A percentile compares a stretch with the other conserved stretches of the same genome.
phyloP scores from a whole-genome alignment of 192 early-diverging fungal genomes.

The Umbelopsis ramanniana region DNA sequence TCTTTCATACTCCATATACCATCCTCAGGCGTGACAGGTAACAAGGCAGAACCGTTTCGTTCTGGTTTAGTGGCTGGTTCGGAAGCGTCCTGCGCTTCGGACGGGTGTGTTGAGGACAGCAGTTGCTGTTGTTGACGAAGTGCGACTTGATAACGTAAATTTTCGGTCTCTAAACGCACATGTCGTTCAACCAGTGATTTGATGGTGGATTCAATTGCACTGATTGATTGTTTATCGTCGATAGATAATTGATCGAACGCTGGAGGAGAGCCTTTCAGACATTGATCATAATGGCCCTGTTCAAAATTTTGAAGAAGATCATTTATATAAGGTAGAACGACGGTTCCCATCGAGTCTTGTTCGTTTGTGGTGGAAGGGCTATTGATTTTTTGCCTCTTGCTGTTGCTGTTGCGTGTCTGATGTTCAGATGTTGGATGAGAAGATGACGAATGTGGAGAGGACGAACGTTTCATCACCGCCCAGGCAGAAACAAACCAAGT shows the following conservation, averaged over 20 bases:
- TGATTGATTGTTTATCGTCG: background rate
- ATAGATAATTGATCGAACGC: background rate
- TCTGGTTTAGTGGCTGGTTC: background rate
- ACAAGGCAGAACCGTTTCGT: background rate
- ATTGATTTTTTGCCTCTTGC: slow-evolving; percentile 14
- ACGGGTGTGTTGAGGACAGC: background rate
- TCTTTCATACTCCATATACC: slow-evolving; percentile 30
- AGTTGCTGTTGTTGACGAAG: slow-evolving; percentile 36
- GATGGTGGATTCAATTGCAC: slow-evolving; percentile 25
- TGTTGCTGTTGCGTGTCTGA: background rate
- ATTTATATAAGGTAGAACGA: slow-evolving; percentile 20
- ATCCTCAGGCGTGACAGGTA: slow-evolving; percentile 33
- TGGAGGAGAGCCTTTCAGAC: slow-evolving; percentile 10
- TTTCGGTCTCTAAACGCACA: slow-evolving; percentile 39
- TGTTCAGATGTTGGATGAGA: slow-evolving; percentile 12
- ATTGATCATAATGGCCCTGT: slow-evolving; percentile 30
- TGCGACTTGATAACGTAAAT: slow-evolving; percentile 35
- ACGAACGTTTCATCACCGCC: slow-evolving; percentile 38
- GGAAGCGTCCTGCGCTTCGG: slow-evolving; percentile 21
- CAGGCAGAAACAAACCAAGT: slow-evolving; percentile 22
- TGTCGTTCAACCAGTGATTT: slow-evolving; percentile 36
- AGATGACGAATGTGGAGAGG: slow-evolving; percentile 22
- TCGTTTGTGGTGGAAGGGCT: slow-evolving; percentile 5
- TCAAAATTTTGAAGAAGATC: slow-evolving; percentile 29
- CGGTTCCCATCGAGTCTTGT: background rate